A percentile compares a stretch with the other conserved stretches of the same genome.
Evolutionary conservation across 257 asterid genomes (phyloP).

Genomic region (Forsythia viridissima): DNA sequence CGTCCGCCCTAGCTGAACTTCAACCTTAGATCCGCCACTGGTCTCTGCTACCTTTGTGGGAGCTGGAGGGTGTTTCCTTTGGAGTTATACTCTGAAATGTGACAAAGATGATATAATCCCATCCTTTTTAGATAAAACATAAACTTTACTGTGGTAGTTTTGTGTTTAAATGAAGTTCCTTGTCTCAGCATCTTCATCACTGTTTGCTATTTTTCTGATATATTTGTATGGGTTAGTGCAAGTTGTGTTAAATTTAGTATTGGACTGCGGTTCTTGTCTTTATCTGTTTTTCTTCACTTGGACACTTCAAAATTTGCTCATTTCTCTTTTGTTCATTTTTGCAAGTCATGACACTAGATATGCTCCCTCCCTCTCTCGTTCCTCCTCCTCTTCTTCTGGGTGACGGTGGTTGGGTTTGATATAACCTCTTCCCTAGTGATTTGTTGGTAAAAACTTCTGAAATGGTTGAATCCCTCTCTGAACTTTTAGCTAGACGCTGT

Average conservation of each 20-base stretch:
- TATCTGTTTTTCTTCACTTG: background rate
- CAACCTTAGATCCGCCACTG: too few relatives aligned
- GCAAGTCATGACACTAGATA: background rate
- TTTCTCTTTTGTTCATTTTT: background rate
- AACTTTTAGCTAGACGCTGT: slow-evolving; percentile 12
- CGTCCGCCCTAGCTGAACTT: too few relatives aligned
- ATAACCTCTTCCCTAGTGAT: background rate
- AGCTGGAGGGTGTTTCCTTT: background rate
- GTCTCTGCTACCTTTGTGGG: background rate
- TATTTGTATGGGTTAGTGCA: background rate
- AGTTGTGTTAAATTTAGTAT: background rate
- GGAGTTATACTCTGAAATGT: background rate
- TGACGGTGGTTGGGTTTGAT: background rate
- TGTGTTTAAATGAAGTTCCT: background rate
- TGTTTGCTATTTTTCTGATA: background rate
- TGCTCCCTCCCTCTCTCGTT: slow-evolving; percentile 4
- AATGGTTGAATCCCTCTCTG: slow-evolving; percentile 11
- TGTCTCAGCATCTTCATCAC: background rate
- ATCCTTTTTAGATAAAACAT: background rate
- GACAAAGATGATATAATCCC: background rate
- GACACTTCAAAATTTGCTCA: background rate
- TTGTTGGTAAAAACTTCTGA: background rate
- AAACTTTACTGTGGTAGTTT: background rate
- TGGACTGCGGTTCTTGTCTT: background rate
- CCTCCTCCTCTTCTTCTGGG: slow-evolving; percentile 7